phyloP scores from a whole-genome alignment of 2,329 filamentous ascomycete species.

The Aspergillus nomiae region DNA sequence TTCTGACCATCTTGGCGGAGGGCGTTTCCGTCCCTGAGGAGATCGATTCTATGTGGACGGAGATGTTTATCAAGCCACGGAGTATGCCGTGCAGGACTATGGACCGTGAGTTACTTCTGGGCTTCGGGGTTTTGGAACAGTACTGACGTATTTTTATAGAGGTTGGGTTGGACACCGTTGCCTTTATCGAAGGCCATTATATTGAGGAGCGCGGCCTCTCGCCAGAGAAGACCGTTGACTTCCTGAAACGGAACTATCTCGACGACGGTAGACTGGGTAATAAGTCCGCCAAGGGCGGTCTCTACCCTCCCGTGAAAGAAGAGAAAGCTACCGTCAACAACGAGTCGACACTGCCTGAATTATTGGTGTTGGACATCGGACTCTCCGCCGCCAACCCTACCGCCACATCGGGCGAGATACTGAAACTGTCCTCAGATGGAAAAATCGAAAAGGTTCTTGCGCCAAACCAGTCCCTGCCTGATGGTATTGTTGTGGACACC shows the following conservation, averaged over 20 bases:
- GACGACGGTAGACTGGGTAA: conserved; percentile 50
- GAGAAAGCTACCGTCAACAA: conserved; percentile 1
- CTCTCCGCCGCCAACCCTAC: conserved; percentile 19
- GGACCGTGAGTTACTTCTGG: conserved; percentile 37
- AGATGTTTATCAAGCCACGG: conserved; percentile 39
- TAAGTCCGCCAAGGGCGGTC: conserved; percentile 47
- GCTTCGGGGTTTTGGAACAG: neutral
- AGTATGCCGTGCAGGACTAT: conserved; percentile 46
- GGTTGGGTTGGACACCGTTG: conserved; percentile 57
- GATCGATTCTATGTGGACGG: conserved; percentile 51
- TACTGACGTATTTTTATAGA: conserved; percentile 13
- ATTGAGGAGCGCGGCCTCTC: conserved; percentile 51
- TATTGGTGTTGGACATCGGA: conserved; percentile 27
- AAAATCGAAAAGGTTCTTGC: conserved; percentile 18
- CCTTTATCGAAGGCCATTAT: conserved; percentile 57
- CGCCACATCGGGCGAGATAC: conserved; percentile 20
- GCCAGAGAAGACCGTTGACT: conserved; percentile 46
- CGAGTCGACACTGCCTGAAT: conserved; percentile 1
- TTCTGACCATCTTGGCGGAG: conserved; percentile 52
- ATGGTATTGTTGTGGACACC: conserved; percentile 47
- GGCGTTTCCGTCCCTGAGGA: conserved; percentile 52
- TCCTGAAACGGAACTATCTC: conserved; percentile 49
- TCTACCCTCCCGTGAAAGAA: conserved; percentile 25
- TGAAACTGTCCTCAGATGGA: conserved; percentile 21
- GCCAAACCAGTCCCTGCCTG: conserved; percentile 37